A percentile compares a stretch with the other conserved stretches of the same genome.
These are phyloP conservation scores for Colletotrichum brevisporum DNA, from an alignment of 2,329 filamentous ascomycete genomes.

Conservation along the genomic window DNA sequence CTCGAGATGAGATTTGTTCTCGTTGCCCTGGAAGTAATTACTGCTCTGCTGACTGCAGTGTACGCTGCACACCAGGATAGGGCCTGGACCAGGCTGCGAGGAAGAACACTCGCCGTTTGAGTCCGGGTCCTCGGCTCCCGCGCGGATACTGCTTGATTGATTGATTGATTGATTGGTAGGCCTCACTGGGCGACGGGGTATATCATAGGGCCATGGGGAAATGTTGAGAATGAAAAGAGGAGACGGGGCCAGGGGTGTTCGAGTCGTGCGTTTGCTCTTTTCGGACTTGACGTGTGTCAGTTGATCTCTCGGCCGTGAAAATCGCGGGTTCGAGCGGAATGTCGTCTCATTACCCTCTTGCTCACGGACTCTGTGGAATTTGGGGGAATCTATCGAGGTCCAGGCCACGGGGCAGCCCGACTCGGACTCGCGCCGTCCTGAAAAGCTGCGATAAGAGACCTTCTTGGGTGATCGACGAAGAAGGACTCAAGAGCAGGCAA, in stretches of 20 bases:
- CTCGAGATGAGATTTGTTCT: slow-evolving; percentile 5
- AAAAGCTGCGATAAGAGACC: not conserved
- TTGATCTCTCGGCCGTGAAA: slow-evolving; percentile 5
- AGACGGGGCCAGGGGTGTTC: not conserved
- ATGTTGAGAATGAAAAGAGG: not conserved
- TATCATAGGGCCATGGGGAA: not conserved
- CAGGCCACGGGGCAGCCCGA: slow-evolving; percentile 5
- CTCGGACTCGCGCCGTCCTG: not conserved
- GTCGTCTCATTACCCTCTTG: not conserved
- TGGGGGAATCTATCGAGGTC: not conserved
- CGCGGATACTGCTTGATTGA: not conserved
- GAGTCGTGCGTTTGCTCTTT: slow-evolving; percentile 27
- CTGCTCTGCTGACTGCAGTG: too few species aligned
- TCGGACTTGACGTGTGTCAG: slow-evolving; percentile 2
- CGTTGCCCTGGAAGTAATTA: too few species aligned
- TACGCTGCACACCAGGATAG: too few species aligned
- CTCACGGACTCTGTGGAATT: slow-evolving; percentile 2
- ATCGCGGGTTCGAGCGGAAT: not conserved
- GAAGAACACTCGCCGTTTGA: not conserved
- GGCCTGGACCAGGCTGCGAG: too few species aligned
- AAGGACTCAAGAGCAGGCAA: not conserved
- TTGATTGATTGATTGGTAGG: too few species aligned
- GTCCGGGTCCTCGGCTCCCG: not conserved
- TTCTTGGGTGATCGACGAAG: not conserved
- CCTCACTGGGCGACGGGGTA: too few species aligned